Conservation (phyloP, 345 rosid species). For the Dipteronia sinensis region DNA sequence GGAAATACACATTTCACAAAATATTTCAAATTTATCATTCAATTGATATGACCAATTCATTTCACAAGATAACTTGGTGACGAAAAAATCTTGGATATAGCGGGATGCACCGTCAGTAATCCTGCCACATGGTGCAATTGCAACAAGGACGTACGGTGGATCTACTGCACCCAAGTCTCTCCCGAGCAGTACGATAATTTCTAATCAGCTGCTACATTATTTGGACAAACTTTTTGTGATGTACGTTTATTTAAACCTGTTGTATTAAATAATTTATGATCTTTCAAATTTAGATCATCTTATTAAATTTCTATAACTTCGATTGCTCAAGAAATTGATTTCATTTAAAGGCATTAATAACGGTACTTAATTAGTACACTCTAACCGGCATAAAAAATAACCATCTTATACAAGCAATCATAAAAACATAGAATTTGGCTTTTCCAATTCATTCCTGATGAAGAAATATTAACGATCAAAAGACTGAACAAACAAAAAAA, state of each 20-base stretch:
- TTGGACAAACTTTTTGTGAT: not conserved
- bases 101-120: too few species aligned
- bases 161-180: too few species aligned
- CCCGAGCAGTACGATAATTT: too few species aligned
- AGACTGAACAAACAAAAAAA: not conserved
- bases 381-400: too few species aligned
- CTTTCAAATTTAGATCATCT: not conserved
- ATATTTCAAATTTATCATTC: not conserved
- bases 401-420: not conserved
- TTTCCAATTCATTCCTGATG: not conserved
- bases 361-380: too few species aligned
- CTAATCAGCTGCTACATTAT: not conserved
- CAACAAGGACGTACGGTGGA: too few species aligned
- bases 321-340: not conserved
- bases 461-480: not conserved
- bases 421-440: not conserved
- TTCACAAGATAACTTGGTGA: not conserved
- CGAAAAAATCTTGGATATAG: too few species aligned
- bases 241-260: too few species aligned
- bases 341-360: too few species aligned
- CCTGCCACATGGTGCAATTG: too few species aligned
- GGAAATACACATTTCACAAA: not conserved
- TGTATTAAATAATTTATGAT: too few species aligned
- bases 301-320: not conserved
- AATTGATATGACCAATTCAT: not conserved